Evolutionary conservation across 2,329 filamentous ascomycete species (phyloP).

Genomic region (Calonectria fujianensis): DNA sequence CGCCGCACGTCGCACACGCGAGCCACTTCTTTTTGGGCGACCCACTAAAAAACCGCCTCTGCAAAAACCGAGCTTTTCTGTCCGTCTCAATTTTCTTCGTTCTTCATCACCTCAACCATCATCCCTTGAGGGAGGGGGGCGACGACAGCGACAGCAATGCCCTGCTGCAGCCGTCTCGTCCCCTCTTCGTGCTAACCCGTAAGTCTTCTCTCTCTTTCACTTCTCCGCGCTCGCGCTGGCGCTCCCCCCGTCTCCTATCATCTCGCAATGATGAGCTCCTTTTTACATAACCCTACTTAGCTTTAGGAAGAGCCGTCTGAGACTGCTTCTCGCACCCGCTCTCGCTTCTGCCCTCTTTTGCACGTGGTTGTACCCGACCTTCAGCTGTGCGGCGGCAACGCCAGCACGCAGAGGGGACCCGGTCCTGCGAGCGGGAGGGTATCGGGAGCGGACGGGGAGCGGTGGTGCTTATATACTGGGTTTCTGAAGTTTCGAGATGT

Average conservation of each 20-base stretch:
- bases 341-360: conserved; percentile 31
- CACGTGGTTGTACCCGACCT: conserved; percentile 50
- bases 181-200: background rate
- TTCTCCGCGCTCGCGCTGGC: background rate
- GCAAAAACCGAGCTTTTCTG: conserved; percentile 37
- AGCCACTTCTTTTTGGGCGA: conserved; percentile 2
- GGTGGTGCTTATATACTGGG: conserved; percentile 68
- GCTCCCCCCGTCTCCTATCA: conserved; percentile 15
- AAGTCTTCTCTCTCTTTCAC: background rate
- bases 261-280: conserved; percentile 64
- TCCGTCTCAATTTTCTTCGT: conserved; percentile 43
- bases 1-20: conserved; percentile 2
- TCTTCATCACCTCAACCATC: conserved; percentile 35
- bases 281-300: conserved; percentile 62
- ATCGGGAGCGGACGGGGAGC: conserved; percentile 60
- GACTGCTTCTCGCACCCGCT: conserved; percentile 59
- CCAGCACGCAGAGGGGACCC: conserved; percentile 57
- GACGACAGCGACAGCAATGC: background rate
- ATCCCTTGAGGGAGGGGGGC: background rate
- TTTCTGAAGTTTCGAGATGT: conserved; percentile 65
- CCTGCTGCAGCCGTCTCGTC: background rate
- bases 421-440: conserved; percentile 49
- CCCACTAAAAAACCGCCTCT: conserved; percentile 44
- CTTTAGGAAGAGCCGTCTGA: conserved; percentile 70
- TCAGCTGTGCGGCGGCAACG: conserved; percentile 55